Evolutionary conservation across 1,139 yeast species (phyloP).

Genomic region (Suhomyces chickasaworum): DNA sequence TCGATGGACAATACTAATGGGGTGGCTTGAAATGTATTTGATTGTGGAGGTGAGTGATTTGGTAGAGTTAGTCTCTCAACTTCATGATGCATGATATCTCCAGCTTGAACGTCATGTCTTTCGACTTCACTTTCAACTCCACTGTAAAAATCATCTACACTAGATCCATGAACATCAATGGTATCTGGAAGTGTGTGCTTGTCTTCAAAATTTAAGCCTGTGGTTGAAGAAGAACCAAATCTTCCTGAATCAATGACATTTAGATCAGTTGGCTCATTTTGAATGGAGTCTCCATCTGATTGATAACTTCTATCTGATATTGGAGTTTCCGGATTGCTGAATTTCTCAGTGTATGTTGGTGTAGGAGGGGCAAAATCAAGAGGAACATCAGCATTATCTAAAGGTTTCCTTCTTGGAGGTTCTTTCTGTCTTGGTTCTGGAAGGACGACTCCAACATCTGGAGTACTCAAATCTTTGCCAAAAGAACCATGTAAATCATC

Average conservation of each 20-base stretch:
- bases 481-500: not conserved
- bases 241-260: slow-evolving; percentile 21
- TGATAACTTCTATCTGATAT: slow-evolving; percentile 36
- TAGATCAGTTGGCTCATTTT: slow-evolving; percentile 35
- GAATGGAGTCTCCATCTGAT: slow-evolving; percentile 43
- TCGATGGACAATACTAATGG: slow-evolving; percentile 34
- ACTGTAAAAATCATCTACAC: slow-evolving; percentile 7
- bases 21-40: slow-evolving; percentile 9
- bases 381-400: not conserved
- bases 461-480: not conserved
- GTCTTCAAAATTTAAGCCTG: not conserved
- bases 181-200: not conserved
- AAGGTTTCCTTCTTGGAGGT: not conserved
- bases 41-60: not conserved
- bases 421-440: not conserved
- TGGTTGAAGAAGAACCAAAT: slow-evolving; percentile 3
- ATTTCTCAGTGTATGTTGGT: slow-evolving; percentile 23
- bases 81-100: not conserved
- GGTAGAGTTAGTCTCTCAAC: not conserved
- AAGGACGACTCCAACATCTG: not conserved
- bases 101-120: not conserved
- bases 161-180: not conserved
- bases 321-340: slow-evolving; percentile 32
- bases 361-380: slow-evolving; percentile 32
- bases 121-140: slow-evolving; percentile 2